A percentile compares a stretch with the other conserved stretches of the same genome.
Conservation (phyloP, 2,329 filamentous ascomycete genomes). For the Fusarium redolens region DNA sequence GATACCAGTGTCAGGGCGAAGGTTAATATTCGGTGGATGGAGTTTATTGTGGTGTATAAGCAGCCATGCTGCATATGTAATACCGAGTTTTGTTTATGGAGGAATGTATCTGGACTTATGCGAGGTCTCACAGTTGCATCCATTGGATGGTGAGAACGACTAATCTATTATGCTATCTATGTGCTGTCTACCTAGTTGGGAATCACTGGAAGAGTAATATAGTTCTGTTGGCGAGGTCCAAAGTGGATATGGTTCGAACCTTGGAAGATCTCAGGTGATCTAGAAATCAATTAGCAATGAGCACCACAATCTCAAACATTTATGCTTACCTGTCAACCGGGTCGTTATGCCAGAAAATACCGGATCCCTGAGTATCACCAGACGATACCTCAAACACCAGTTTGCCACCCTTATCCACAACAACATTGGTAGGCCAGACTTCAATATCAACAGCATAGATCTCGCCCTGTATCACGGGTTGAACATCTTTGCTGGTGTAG, state of each 20-base stretch:
- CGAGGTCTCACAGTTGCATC: neutral
- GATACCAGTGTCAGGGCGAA: neutral
- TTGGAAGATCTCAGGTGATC: conserved; percentile 45
- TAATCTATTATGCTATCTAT: neutral
- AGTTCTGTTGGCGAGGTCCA: conserved; percentile 60
- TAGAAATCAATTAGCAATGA: neutral
- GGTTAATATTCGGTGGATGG: conserved; percentile 3
- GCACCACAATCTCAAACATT: rapidly evolving
- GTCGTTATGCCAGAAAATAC: conserved; percentile 66
- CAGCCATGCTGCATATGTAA: neutral
- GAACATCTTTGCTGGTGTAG: conserved; percentile 67
- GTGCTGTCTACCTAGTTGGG: conserved; percentile 44
- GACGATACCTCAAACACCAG: conserved; percentile 66
- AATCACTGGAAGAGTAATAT: conserved; percentile 64
- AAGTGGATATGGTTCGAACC: conserved; percentile 67
- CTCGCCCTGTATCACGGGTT: conserved; percentile 64
- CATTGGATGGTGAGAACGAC: rapidly evolving
- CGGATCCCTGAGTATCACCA: conserved; percentile 70
- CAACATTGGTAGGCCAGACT: conserved; percentile 72
- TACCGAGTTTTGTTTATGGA: neutral
- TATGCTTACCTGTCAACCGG: conserved; percentile 57
- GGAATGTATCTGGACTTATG: neutral
- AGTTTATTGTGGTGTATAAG: neutral
- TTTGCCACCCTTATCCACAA: conserved; percentile 59
- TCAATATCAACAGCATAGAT: conserved; percentile 71